Conservation (phyloP, 2,329 filamentous ascomycete genomes). For the Pseudogymnoascus verrucosus region DNA sequence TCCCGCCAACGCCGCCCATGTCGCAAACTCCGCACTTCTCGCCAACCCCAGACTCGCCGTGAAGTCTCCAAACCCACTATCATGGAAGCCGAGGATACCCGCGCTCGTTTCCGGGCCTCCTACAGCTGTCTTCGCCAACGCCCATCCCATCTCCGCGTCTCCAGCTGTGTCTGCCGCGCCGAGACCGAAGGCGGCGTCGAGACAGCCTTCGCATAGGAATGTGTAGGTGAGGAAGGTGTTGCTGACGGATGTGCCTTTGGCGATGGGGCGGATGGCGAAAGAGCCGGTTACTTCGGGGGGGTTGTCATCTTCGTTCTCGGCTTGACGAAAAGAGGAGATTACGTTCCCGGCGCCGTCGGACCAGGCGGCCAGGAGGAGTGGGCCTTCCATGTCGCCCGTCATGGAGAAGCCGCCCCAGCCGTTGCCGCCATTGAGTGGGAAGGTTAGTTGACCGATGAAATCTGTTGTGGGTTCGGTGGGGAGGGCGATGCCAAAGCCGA, state of each 20-base stretch:
- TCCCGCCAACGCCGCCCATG: slow-evolving; percentile 16
- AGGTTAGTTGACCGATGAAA: slow-evolving; percentile 41
- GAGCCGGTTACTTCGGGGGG: slow-evolving; percentile 36
- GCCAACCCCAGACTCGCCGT: slow-evolving; percentile 14
- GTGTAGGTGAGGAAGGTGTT: slow-evolving; percentile 37
- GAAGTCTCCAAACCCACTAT: slow-evolving; percentile 22
- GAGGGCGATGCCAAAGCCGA: slow-evolving; percentile 37
- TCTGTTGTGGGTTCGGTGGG: slow-evolving; percentile 33
- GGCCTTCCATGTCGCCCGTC: slow-evolving; percentile 37
- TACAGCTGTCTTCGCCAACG: slow-evolving; percentile 24
- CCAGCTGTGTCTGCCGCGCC: slow-evolving; percentile 20
- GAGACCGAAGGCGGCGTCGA: slow-evolving; percentile 26
- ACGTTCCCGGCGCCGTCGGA: slow-evolving; percentile 32
- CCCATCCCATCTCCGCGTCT: slow-evolving; percentile 32
- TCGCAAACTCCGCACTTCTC: slow-evolving; percentile 13
- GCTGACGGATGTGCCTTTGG: slow-evolving; percentile 36
- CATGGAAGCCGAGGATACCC: slow-evolving; percentile 26
- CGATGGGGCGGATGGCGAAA: slow-evolving; percentile 34
- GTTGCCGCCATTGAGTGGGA: slow-evolving; percentile 31
- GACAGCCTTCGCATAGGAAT: slow-evolving; percentile 36
- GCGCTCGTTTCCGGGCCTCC: slow-evolving; percentile 20
- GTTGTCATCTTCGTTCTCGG: slow-evolving; percentile 33
- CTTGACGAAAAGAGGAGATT: slow-evolving; percentile 37
- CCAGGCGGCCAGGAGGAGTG: slow-evolving; percentile 38
- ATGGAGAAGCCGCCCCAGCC: slow-evolving; percentile 41